Percentiles rank a stretch among this genome's conserved stretches.
These are phyloP conservation scores for Fusarium temperatum DNA, from an alignment of 2,329 filamentous ascomycete genomes.

Conservation along the genomic window DNA sequence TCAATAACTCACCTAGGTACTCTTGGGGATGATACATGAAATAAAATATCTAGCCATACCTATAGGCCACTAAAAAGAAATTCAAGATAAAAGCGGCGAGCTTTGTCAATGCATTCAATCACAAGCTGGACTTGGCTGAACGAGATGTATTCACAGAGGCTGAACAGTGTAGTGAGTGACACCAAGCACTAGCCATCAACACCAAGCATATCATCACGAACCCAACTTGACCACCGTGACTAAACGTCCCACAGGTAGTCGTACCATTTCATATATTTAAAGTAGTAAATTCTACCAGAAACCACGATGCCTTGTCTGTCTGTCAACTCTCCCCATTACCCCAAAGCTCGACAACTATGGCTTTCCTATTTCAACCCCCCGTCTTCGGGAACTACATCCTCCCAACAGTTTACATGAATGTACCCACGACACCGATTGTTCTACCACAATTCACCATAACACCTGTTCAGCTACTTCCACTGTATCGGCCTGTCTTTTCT, in stretches of 20 bases:
- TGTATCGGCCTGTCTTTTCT: background rate
- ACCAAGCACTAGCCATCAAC: background rate
- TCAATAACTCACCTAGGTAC: background rate
- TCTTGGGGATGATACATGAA: background rate
- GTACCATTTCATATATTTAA: background rate
- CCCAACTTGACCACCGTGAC: background rate
- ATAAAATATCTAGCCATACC: background rate
- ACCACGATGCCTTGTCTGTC: background rate
- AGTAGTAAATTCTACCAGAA: background rate
- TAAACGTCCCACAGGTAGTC: background rate
- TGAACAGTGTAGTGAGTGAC: background rate
- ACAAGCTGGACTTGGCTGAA: background rate
- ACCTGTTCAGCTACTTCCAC: background rate
- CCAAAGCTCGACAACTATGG: constrained; percentile 28
- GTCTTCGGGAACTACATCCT: constrained; percentile 28
- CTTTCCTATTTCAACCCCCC: constrained; percentile 40
- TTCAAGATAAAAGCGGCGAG: background rate
- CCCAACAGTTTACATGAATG: background rate
- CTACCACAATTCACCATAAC: background rate
- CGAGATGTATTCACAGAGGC: background rate
- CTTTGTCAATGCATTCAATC: background rate
- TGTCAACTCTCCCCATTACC: background rate
- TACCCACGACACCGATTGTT: background rate
- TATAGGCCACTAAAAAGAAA: background rate
- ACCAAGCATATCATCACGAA: constrained; percentile 17